Evolutionary conservation across 1,284 basidiomycete species (phyloP).

Genomic region (Naganishia albida): DNA sequence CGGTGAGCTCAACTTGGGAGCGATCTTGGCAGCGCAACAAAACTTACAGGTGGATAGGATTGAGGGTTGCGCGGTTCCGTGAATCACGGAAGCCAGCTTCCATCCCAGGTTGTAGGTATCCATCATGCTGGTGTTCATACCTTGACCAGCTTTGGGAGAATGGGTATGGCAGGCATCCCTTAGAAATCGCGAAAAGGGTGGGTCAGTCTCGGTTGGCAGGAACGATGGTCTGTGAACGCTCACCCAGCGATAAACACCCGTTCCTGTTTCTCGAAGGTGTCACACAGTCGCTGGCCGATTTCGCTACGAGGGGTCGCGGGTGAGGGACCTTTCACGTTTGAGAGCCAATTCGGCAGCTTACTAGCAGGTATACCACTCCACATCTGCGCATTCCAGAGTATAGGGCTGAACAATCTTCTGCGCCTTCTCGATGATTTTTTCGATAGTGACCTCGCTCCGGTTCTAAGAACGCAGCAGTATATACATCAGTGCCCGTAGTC

Average conservation of each 20-base stretch:
- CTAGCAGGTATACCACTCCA: constrained; percentile 82
- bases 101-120: constrained; percentile 80
- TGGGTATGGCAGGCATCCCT: constrained; percentile 64
- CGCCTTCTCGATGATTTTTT: constrained; percentile 64
- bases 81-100: constrained; percentile 73
- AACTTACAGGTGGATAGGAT: constrained; percentile 63
- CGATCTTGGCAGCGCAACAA: neutral
- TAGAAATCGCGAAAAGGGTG: constrained; percentile 31
- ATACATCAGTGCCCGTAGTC: neutral
- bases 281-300: constrained; percentile 74
- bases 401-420: constrained; percentile 70
- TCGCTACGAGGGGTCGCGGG: constrained; percentile 33
- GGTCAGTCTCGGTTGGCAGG: constrained; percentile 3
- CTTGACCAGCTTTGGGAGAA: constrained; percentile 65
- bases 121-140: constrained; percentile 80
- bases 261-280: constrained; percentile 65
- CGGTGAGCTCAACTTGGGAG: neutral
- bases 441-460: constrained; percentile 55
- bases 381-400: constrained; percentile 61
- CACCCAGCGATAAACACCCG: constrained; percentile 77
- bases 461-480: constrained; percentile 17
- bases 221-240: constrained; percentile 48
- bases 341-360: constrained; percentile 51
- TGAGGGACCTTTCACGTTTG: constrained; percentile 32
- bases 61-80: constrained; percentile 66